Conservation (phyloP, 2,329 filamentous ascomycete genomes). For the Coniochaeta sp. region DNA sequence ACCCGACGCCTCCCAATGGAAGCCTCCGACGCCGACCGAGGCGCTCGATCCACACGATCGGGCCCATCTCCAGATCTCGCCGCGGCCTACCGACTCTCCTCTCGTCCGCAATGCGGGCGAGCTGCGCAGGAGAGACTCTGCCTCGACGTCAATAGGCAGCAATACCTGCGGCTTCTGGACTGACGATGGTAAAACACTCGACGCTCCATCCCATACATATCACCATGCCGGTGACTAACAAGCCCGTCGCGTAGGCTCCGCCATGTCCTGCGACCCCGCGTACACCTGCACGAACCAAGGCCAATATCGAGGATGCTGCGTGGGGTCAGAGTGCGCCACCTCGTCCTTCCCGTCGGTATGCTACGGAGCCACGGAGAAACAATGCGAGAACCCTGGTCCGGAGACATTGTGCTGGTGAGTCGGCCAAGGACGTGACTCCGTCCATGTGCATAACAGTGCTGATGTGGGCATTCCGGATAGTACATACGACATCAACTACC, state of each 20-base stretch:
- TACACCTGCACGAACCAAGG: constrained; percentile 13
- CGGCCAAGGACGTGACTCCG: background rate
- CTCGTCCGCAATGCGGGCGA: background rate
- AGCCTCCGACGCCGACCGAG: background rate
- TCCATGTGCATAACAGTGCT: background rate
- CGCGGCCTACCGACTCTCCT: constrained; percentile 5
- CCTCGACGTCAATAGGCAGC: constrained; percentile 1
- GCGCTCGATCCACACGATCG: background rate
- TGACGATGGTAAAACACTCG: constrained; percentile 3
- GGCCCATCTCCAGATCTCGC: constrained; percentile 5
- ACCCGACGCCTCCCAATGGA: background rate
- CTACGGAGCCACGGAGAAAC: constrained; percentile 7
- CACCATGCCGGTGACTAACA: background rate
- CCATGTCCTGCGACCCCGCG: constrained; percentile 5
- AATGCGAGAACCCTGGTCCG: constrained; percentile 2
- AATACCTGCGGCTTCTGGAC: constrained; percentile 8
- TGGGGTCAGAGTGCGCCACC: constrained; percentile 5
- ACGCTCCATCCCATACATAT: background rate
- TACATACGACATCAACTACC: constrained; percentile 2
- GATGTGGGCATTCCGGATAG: background rate
- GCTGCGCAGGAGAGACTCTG: background rate
- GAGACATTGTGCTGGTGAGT: constrained; percentile 14
- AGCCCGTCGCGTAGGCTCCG: background rate
- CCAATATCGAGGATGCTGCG: constrained; percentile 12
- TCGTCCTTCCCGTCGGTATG: constrained; percentile 10